A percentile compares a stretch with the other conserved stretches of the same genome.
phyloP scores from a whole-genome alignment of 2,329 filamentous ascomycete species.

The Emergomyces africanus region DNA sequence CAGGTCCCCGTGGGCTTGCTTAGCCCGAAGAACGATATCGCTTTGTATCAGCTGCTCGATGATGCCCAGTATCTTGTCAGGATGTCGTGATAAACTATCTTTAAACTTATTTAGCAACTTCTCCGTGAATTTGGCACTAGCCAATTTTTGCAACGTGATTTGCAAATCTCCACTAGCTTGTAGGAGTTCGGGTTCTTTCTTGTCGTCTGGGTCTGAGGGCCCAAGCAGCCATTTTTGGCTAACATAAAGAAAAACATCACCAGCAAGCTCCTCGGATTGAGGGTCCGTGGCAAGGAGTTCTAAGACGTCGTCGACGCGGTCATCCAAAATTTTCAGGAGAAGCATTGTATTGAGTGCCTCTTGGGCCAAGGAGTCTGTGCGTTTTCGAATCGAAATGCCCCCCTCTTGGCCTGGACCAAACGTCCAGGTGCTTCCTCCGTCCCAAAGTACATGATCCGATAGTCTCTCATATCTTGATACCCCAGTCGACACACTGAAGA shows the following conservation, averaged over 20 bases:
- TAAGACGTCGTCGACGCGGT: constrained; percentile 25
- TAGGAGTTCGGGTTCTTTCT: constrained; percentile 2
- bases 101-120: constrained; percentile 31
- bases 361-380: constrained; percentile 9
- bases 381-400: constrained; percentile 18
- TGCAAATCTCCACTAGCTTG: constrained; percentile 14
- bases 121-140: constrained; percentile 30
- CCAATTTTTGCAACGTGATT: constrained; percentile 23
- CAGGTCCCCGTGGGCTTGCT: constrained; percentile 3
- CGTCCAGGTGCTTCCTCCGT: constrained; percentile 27
- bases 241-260: constrained; percentile 31
- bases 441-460: constrained; percentile 29
- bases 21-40: constrained; percentile 13
- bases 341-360: constrained; percentile 17
- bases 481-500: constrained; percentile 29
- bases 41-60: constrained; percentile 30
- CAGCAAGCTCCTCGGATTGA: constrained; percentile 27
- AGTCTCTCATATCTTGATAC: constrained; percentile 25
- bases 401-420: constrained; percentile 16
- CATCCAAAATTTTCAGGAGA: constrained; percentile 24
- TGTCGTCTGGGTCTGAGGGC: constrained; percentile 7
- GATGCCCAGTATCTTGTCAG: constrained; percentile 28
- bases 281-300: constrained; percentile 27
- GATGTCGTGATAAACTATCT: constrained; percentile 28
- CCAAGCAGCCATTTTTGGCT: constrained; percentile 30